Conservation (phyloP, 495 filamentous ascomycete species). For the Pseudomonodictys pantanalensis region DNA sequence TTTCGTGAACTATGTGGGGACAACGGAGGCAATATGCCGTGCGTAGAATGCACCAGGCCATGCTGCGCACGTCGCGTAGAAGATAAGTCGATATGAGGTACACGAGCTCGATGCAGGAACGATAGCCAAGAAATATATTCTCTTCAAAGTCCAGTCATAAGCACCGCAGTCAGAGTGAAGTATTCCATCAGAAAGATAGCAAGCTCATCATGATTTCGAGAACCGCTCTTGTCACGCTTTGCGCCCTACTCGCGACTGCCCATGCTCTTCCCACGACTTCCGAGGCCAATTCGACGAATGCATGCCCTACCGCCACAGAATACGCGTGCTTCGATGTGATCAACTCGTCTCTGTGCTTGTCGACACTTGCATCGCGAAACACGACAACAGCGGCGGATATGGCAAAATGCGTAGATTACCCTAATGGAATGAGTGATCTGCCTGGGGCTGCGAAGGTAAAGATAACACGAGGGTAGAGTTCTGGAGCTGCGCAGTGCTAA, state of each 20-base stretch:
- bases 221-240: background rate
- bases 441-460: background rate
- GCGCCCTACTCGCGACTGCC: background rate
- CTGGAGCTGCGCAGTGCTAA: background rate
- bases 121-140: too few relatives aligned
- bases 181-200: too few relatives aligned
- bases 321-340: slow-evolving; percentile 11
- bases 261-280: background rate
- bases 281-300: background rate
- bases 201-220: background rate
- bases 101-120: too few relatives aligned
- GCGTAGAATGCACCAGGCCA: too few relatives aligned
- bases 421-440: background rate
- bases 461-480: background rate
- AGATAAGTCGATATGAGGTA: too few relatives aligned
- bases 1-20: too few relatives aligned
- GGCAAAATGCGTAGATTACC: background rate
- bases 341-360: slow-evolving; percentile 1
- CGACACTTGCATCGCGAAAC: background rate
- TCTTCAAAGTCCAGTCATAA: too few relatives aligned
- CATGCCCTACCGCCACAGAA: background rate
- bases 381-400: background rate
- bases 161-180: too few relatives aligned
- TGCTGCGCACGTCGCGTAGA: too few relatives aligned
- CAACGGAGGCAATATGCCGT: too few relatives aligned